Base-by-base conservation (phyloP, 495 filamentous ascomycete species). In the Podospora fimiseda region DNA sequence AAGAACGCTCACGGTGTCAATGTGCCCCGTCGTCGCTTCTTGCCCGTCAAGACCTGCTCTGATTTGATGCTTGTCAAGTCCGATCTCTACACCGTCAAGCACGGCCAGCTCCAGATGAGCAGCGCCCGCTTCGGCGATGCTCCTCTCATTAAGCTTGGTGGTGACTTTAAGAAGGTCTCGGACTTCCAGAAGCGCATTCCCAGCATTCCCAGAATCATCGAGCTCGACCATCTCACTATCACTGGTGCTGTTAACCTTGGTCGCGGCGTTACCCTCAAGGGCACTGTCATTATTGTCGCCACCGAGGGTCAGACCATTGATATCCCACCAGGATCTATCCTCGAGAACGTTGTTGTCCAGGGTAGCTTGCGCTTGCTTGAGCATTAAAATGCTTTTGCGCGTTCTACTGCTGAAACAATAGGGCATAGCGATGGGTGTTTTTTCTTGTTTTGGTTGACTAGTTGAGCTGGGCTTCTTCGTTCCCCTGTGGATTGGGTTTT, bases 51-150 rank as follows among this genome's bases (percentile, higher is more conserved):
- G 87, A 99, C 93, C 15, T 97, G 93, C 81, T 99, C 93, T 53
- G 93, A 99, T 67, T 82, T 99, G 56, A 89, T 99, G 89, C 88
- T 99, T 53, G 93, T 99, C 82, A 99, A 99, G 83, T 96, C 91
- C 43, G 94, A 99, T 67, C 84, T 99, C 41, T 99, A 99, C 86
- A 94, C 90, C n/a, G 81, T 99, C 60, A 90, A 96, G 85, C 93
- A 99, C 75, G 93, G 93, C 63, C 92, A 97, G 75, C 80, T 99
- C 52, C 76, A 96, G 64, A 94, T 99, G 74, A 93, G 95, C 80
- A 82, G 88, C 55, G 89, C 82, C 79, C 88, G 93, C 58, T 97
- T 99, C 70, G 93, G 94, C 58, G 90, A 91, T 57, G 94, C 95
- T n/a, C 93, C 93, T 52, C 82, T 99, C 60, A 97, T 99, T 79